Percentiles rank a stretch among this genome's conserved stretches.
phyloP scores from a whole-genome alignment of 2,329 filamentous ascomycete species.

The Aplosporella prunicola region DNA sequence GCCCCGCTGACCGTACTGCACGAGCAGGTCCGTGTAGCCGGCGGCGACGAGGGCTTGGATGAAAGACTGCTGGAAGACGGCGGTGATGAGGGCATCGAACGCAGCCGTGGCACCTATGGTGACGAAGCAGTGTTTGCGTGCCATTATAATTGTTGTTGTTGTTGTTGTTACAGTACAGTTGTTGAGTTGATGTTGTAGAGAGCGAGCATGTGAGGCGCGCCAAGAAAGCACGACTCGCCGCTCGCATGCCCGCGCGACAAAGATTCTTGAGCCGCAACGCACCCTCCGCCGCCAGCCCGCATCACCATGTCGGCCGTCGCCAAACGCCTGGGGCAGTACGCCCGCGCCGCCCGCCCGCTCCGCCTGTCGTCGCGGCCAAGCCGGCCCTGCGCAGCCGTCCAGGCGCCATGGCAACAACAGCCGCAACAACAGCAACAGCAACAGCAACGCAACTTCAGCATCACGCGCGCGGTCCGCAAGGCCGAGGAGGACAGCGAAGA shows the following conservation, averaged over 20 bases:
- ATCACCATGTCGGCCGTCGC: conserved; percentile 9
- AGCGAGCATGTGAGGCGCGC: not conserved
- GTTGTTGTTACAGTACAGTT: not conserved
- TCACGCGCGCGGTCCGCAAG: conserved; percentile 5
- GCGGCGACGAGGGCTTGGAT: conserved; percentile 48
- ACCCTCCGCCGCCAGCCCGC: not conserved
- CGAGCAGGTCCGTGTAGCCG: conserved; percentile 59
- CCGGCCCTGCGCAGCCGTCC: not conserved
- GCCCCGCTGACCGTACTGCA: conserved; percentile 73
- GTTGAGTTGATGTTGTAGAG: not conserved
- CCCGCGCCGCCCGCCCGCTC: conserved; percentile 1
- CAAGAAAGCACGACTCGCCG: conserved; percentile 7
- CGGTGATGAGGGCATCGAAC: conserved; percentile 62
- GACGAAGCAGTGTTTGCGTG: conserved; percentile 56
- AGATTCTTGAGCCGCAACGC: conserved; percentile 9
- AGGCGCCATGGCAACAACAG: conserved; percentile 4
- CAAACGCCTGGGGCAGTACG: conserved; percentile 9
- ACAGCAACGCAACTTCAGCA: conserved; percentile 8
- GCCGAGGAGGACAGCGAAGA: conserved; percentile 1
- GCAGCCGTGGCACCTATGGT: conserved; percentile 88
- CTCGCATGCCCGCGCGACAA: conserved; percentile 2
- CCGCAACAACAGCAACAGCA: conserved; percentile 7
- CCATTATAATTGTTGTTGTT: not conserved
- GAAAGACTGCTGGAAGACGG: conserved; percentile 54
- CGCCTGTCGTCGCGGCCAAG: not conserved